Evolutionary conservation across 164 flowering plant genomes (phyloP).

Genomic region (Berberis vulgaris): DNA sequence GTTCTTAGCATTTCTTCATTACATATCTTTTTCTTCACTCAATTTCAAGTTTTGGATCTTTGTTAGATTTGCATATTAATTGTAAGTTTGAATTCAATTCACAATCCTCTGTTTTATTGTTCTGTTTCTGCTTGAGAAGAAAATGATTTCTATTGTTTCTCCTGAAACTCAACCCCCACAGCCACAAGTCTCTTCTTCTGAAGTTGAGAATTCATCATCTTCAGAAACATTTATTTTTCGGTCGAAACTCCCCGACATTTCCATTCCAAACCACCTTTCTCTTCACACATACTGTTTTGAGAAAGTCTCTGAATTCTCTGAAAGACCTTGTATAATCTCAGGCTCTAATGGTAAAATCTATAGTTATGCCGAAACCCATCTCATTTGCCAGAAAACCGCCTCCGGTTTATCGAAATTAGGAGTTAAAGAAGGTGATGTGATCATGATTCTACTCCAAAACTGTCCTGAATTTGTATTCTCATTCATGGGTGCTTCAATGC

Average conservation of each 20-base stretch:
- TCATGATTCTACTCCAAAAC: constrained; percentile 74
- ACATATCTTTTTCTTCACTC: neutral
- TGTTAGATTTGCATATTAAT: neutral
- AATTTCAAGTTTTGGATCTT: neutral
- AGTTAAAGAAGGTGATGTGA: constrained; percentile 41
- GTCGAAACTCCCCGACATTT: constrained; percentile 59
- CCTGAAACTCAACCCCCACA: constrained; percentile 16
- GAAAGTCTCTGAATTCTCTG: constrained; percentile 20
- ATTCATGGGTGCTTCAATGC: constrained; percentile 66
- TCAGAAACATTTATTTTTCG: constrained; percentile 22
- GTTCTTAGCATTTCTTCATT: too few species aligned
- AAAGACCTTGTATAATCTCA: constrained; percentile 42
- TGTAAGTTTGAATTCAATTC: neutral
- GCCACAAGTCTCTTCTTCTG: constrained; percentile 5
- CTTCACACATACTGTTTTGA: constrained; percentile 64
- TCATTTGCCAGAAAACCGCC: constrained; percentile 35
- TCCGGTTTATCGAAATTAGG: constrained; percentile 45
- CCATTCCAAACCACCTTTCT: constrained; percentile 55
- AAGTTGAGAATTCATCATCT: neutral
- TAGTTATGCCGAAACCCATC: constrained; percentile 43
- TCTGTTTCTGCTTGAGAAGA: neutral
- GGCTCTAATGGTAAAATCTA: constrained; percentile 33
- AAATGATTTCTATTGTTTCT: constrained; percentile 29
- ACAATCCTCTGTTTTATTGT: constrained; percentile 1
- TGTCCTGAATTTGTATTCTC: constrained; percentile 59